Evolutionary conservation across 371 early-diverging fungal species (phyloP), one percentile per base, ranked within the genome.

Genomic region (Vairimorpha necatrix): DNA sequence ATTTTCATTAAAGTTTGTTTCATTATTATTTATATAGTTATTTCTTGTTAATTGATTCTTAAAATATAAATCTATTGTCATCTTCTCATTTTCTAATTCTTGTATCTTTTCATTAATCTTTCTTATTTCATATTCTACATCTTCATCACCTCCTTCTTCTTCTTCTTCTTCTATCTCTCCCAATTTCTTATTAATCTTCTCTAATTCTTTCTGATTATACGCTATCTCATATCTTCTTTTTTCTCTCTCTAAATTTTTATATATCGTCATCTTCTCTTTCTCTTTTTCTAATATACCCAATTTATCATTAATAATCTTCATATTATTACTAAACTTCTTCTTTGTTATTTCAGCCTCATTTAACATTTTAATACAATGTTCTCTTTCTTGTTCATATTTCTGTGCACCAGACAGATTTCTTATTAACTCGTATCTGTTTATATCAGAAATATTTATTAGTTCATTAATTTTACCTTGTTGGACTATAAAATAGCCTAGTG

Each of bases 361-460:
- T 84, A 99, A 89, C 53, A 93, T 89, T 81, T 91, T 92, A 67
- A 90, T 80, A 87, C 91, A 90, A 80, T 92, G 93, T 32, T 87
- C 86, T 62, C 95, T 88, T n/a, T 93, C 89, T 72, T 90, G 87
- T 87, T 99, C 99, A 83, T 97, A 99, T 1, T 95, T 92, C 22
- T 89, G 87, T 4, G 95, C 96, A 65, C 99, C 99, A 18, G 98
- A 95, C 39, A 99, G 92, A 74, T 96, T 94, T 80, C 95, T 95
- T 18, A 99, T 88, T 38, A 99, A 81, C 54, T 90, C 88, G 46
- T 95, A 84, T 6, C 96, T 87, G 82, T 94, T 95, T 39, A 83
- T 78, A 79, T 95, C 95, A 78, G 92, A 92, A 1, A 94, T 91
- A 58, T 92, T 91, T 0, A 95, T 94, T 66, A 97, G 87, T 1